phyloP scores from a whole-genome alignment of 2,329 filamentous ascomycete species.

The Beauveria pseudobassiana region DNA sequence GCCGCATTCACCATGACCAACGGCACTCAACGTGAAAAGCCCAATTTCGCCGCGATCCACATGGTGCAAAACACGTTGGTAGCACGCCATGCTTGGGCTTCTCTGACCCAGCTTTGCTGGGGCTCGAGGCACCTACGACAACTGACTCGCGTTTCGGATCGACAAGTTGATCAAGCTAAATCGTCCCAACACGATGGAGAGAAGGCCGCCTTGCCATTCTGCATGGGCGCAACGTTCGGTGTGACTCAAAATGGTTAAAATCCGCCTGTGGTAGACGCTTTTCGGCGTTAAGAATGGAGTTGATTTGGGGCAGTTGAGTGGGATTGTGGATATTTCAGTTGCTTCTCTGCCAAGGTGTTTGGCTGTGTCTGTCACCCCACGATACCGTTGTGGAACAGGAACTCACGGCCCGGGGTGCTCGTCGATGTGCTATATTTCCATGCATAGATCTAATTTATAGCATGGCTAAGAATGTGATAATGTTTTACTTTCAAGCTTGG shows the following conservation, averaged over 20 bases:
- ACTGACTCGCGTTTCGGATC: background rate
- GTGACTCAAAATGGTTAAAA: background rate
- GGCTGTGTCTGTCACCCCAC: background rate
- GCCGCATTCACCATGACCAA: too few species aligned
- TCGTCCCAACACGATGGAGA: background rate
- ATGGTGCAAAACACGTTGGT: background rate
- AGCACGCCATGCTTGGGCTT: background rate
- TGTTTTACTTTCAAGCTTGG: too few species aligned
- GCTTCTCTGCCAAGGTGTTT: background rate
- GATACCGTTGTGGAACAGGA: background rate
- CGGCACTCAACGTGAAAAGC: too few species aligned
- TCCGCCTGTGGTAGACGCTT: background rate
- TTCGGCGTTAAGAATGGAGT: constrained; percentile 3
- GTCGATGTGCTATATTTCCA: too few species aligned
- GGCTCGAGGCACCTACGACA: too few species aligned
- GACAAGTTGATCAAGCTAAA: background rate
- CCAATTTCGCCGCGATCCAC: too few species aligned
- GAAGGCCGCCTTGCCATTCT: background rate
- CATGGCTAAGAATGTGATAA: too few species aligned
- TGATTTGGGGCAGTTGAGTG: background rate
- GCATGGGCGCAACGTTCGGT: background rate
- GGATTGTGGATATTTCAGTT: background rate
- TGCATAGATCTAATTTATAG: background rate
- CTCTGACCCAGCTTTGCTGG: background rate
- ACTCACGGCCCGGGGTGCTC: too few species aligned